Evolutionary conservation across 192 early-diverging fungal genomes (phyloP), one percentile per base, ranked within the genome.

Genomic region (Backusella macrospora): DNA sequence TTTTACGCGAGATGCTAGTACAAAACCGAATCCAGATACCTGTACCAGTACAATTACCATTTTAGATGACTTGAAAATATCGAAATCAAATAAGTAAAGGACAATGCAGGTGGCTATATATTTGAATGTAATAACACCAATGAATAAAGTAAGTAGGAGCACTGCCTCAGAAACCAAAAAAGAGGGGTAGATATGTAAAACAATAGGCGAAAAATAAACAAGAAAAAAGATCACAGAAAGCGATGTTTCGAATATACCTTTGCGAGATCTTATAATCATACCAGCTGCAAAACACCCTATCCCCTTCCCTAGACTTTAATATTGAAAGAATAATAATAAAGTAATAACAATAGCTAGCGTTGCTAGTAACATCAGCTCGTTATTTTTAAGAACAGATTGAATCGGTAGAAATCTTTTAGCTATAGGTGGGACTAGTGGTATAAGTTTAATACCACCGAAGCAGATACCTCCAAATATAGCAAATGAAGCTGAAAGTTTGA

Each of bases 251-350:
- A 74, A 78, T 9, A 84, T 42, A 39, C 64, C 39, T 70, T 78
- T 87, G 18, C 85, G 78, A 48, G 77, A 71, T 34, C 77, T 76
- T 15, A 89, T 77, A 26, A 89, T 47, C 4, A 89, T 81, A 55
- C 88, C 88, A 4, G 86, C 88, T n/a, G 84, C 81, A 71, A 89
- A 89, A 68, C 88, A 89, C 9, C 85, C 82, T 10, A 89, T 37
- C 74, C 90, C 88, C 67, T 85, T 76, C 21, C 85, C 80, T 21
- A 88, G 71, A 12, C 86, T 82, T 15, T 90, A 72, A 4, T 52
- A 21, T 21, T 66, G 72, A 34, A 78, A 77, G 14, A 89, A 12
- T 21, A 77, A n/a, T 42, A 86, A 66, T 46, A 83, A 73, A 9
- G 73, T 16, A 72, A 89, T 68, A 45, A 86, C 85, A 5, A 81